Evolutionary conservation across 1,139 yeast genomes (phyloP), one percentile per base, ranked within the genome.

Genomic region (Saccharomyces hybrid): DNA sequence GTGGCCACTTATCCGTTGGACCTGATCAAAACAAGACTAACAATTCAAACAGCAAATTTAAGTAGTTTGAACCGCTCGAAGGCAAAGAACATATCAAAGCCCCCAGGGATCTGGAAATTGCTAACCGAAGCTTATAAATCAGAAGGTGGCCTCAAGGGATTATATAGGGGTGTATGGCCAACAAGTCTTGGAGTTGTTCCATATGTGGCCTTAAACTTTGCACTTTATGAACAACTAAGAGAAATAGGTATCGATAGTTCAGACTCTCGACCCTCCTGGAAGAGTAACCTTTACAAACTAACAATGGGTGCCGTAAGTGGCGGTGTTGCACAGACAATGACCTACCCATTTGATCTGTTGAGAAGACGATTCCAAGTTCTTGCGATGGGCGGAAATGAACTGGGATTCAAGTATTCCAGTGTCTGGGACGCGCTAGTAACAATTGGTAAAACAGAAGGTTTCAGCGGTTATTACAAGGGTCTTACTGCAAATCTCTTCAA

Each of bases 141-240:
- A 16, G 99, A 93, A 71, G 98, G 99, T 29, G 96, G 96, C 0
- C 34, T 88, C 5, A 59, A 70, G 4, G 96, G 93, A 0, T 75
- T 91, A 19, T 93, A 88, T 67, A 77, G 93, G 54, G 99, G 99
- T 3, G 75, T 91, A 8, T 75, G 85, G 57, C 97, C 98, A 5
- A 91, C 99, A 0, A 82, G 91, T 2, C 72, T 88, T 60, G 98
- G 98, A 1, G 97, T 93, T 12, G 97, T 96, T 0, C 98, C 99
- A 0, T 93, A 91, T 65, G 97, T 89, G 48, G 96, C 96, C 2
- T 78, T 93, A 54, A 93, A 91, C 71, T 93, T 93, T 70, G 87
- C 96, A 5, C 82, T 89, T 49, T 93, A 91, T 73, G 98, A 93
- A 65, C 82, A 80, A 57, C 68, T 90, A 62, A 82, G 93, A 58